Base-by-base conservation (phyloP, 257 asterid genomes). In the Fraxinus anomala region DNA sequence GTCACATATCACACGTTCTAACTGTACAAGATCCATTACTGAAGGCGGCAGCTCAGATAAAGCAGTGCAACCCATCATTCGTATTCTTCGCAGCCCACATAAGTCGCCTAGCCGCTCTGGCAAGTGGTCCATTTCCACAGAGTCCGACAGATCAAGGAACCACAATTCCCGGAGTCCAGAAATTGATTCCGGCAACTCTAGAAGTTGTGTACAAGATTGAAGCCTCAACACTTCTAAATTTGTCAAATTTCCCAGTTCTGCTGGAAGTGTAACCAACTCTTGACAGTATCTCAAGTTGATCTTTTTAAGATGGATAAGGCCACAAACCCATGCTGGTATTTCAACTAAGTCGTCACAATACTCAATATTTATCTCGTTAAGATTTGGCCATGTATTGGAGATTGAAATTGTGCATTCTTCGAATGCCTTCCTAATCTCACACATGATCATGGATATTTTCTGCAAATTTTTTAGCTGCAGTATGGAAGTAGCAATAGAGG, bases 131-230 rank as follows among this genome's bases (percentile, higher is more conserved):
- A 85, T 69, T 33, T 63, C 81, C 44, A 80, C 69, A 77, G 86
- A 85, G 36, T 85, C 84, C 24, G 85, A 85, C 65, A 85, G 33
- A 49, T 85, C 84, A 12, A 85, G 80, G 63, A 74, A 77, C 63
- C 40, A 54, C 19, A 82, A 70, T 67, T 71, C 77, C 42, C 1
- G 39, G 11, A 85, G 88, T 37, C 51, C 42, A 37, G 30, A 82
- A 31, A 82, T 69, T 26, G 88, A 85, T 33, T 71, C 68, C 0
- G 86, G 84, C 28, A 85, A 63, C 19, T 56, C 73, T 8, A 19
- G 24, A 73, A 85, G 51, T 0, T 65, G 66, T 17, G 82, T 82
- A 40, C 88, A 82, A 13, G 88, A 85, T 49, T 82, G 82, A 73
- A 82, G 70, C 84, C 82, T 85, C 76, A 82, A 33, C 19, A 74